A percentile compares a stretch with the other conserved stretches of the same genome.
Conservation (phyloP, 495 filamentous ascomycete species). For the Talaromyces adpressus region DNA sequence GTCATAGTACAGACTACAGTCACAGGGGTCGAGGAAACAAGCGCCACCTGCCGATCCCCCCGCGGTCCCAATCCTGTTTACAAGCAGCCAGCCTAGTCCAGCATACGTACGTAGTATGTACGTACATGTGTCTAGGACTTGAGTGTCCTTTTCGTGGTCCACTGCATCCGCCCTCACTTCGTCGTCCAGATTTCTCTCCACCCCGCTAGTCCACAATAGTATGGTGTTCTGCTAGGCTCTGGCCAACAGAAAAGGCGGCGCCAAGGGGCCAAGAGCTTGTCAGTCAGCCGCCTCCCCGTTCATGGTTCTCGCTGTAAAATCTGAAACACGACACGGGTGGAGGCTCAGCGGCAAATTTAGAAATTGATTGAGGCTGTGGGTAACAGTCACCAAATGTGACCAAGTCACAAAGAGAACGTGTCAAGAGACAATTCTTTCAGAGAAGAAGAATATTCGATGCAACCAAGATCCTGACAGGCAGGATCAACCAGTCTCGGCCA, state of each 20-base stretch:
- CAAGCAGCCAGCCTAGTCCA: neutral
- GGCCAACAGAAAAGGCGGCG: neutral
- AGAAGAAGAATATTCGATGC: neutral
- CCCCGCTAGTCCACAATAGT: neutral
- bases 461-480: neutral
- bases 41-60: conserved; percentile 2
- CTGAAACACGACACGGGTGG: neutral
- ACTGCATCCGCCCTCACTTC: neutral
- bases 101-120: neutral
- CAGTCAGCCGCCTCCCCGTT: neutral
- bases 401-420: neutral
- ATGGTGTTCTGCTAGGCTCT: neutral
- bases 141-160: too few relatives aligned
- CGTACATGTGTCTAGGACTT: too few relatives aligned
- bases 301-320: neutral
- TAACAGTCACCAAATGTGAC: neutral
- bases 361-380: neutral
- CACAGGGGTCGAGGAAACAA: neutral
- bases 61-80: neutral
- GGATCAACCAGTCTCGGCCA: neutral
- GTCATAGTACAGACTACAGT: neutral
- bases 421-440: neutral
- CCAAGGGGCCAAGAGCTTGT: neutral
- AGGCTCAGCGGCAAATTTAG: neutral
- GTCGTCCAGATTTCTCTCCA: neutral